phyloP scores from a whole-genome alignment of 495 filamentous ascomycete species.

The Neurospora sp. region DNA sequence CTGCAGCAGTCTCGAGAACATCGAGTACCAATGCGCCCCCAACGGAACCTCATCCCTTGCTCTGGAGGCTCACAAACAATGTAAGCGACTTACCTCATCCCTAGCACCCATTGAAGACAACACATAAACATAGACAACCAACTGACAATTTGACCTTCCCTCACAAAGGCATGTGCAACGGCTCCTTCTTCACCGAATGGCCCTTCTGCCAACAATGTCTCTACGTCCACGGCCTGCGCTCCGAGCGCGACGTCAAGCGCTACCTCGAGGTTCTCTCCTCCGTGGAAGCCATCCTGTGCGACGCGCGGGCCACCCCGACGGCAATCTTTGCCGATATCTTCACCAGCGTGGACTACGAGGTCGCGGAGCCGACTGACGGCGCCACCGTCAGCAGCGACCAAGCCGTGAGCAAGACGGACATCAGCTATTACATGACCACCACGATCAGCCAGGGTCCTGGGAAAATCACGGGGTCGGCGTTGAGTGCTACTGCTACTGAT shows the following conservation, averaged over 20 bases:
- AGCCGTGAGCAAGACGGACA: slow-evolving; percentile 20
- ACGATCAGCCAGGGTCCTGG: slow-evolving; percentile 23
- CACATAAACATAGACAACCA: background rate
- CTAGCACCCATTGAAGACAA: no score
- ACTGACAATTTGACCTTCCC: background rate
- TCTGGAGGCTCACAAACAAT: slow-evolving; percentile 28
- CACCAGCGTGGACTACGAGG: slow-evolving; percentile 7
- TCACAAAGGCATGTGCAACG: slow-evolving; percentile 24
- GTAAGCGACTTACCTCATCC: background rate
- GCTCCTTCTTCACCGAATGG: slow-evolving; percentile 30
- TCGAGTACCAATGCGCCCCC: slow-evolving; percentile 19
- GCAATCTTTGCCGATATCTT: slow-evolving; percentile 20
- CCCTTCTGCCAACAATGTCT: slow-evolving; percentile 26
- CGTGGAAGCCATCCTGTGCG: slow-evolving; percentile 21
- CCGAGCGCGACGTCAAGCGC: slow-evolving; percentile 14
- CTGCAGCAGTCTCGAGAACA: slow-evolving; percentile 18
- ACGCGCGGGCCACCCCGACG: slow-evolving; percentile 14
- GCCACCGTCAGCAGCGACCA: slow-evolving; percentile 16
- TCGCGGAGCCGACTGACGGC: slow-evolving; percentile 13
- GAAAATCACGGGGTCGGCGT: slow-evolving; percentile 25
- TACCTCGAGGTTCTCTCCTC: slow-evolving; percentile 17
- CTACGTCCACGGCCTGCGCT: slow-evolving; percentile 24
- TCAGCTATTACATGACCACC: slow-evolving; percentile 28
- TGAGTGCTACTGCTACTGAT: slow-evolving; percentile 17
- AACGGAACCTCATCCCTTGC: slow-evolving; percentile 17